Base-by-base conservation (phyloP, 2,329 filamentous ascomycete species). In the Zymoseptoria brevis region DNA sequence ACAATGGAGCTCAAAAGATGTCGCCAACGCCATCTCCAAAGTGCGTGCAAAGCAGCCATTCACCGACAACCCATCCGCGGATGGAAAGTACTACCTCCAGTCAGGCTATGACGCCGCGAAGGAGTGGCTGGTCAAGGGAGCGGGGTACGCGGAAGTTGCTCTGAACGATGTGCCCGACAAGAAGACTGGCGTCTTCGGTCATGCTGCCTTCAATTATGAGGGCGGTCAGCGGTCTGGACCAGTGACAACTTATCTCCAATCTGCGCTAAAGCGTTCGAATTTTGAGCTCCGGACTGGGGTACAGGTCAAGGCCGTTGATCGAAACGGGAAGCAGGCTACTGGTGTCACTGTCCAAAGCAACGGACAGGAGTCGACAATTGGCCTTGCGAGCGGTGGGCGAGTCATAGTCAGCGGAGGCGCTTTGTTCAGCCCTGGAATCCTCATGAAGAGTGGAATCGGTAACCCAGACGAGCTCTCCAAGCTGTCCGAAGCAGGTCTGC, bases 401-500 rank as follows among this genome's bases (percentile, higher is more conserved):
- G 74, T 80, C 50, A 77, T 80, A 59, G 62, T 80, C 53, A 71
- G 75, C 19, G 78, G 71, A 16, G 85, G 85, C 22, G 79, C 82
- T 1, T 87, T 83, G 70, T 84, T 87, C 73, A 80, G 81, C 1
- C 84, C 84, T 8, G 85, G 87, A 70, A 73, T 88, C 3, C 80
- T 88, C 8, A 83, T 85, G 74, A 79, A 87, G 1, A 82, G 78
- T 55, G 86, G 86, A n/a, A 79, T 88, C 50, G 85, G 85, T 0
- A 82, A 83, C 0, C 66, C 73, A 13, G 68, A 73, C 0, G 79
- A 84, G 62, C 77, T 88, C n/a, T 54, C 65, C 4, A 71, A 68
- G n/a, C 69, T 79, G 19, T 69, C 73, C 4, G 53, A 64, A 8
- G 70, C 69, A 24, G 75, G 75, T 11, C 68, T 75, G 9, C 68